Evolutionary conservation across 345 rosid species (phyloP).

Genomic region (Eucalyptus erythrocorys): DNA sequence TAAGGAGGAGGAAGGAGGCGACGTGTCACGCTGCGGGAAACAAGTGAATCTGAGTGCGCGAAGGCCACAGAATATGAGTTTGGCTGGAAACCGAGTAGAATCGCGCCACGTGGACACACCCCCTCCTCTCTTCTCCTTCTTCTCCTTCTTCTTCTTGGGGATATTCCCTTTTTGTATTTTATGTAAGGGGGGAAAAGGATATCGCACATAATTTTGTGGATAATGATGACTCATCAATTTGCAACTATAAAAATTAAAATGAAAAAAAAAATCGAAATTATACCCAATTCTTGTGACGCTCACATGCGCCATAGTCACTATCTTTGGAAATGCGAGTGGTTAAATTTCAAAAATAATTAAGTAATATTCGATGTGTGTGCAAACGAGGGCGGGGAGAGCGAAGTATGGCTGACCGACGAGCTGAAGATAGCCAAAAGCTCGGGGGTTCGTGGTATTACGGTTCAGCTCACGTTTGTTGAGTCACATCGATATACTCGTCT

Average conservation of each 20-base stretch:
- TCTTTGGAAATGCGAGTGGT: neutral
- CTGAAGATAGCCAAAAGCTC: neutral
- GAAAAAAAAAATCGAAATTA: neutral
- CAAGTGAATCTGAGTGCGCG: neutral
- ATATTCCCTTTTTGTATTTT: neutral
- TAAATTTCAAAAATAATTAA: neutral
- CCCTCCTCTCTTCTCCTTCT: neutral
- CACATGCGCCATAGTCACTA: accelerated
- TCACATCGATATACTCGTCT: neutral
- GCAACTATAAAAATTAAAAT: neutral
- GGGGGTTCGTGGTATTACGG: neutral
- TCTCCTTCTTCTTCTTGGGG: neutral
- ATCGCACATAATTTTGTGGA: neutral
- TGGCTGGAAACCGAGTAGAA: neutral
- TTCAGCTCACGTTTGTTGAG: neutral
- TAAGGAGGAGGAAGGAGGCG: neutral
- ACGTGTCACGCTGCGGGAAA: neutral
- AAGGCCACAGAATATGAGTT: neutral
- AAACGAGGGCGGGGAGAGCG: neutral
- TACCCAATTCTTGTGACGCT: neutral
- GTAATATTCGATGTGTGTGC: neutral
- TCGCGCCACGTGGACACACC: neutral
- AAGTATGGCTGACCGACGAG: accelerated
- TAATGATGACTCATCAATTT: neutral
- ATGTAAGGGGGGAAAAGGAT: neutral